Evolutionary conservation across 495 filamentous ascomycete genomes (phyloP), one percentile per base, ranked within the genome.

Genomic region (Penicillium cataractarum): DNA sequence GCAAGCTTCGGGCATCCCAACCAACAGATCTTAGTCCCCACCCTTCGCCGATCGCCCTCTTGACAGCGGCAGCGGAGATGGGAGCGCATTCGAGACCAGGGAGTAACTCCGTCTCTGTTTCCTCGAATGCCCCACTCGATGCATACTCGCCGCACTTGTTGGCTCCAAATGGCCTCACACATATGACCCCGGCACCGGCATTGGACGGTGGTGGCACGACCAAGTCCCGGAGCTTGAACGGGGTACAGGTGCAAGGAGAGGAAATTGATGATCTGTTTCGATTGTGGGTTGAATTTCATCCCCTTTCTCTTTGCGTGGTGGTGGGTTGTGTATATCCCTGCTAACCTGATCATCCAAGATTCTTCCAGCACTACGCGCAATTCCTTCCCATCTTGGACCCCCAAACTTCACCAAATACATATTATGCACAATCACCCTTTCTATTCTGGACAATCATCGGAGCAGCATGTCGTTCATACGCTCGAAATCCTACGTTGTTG

Each of bases 371-470:
- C 17, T 83, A 83, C 65, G 71, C 78, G 15, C 72, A 69, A 2
- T 78, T 83, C 54, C 60, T 84, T 0, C 80, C 81, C 0, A 78
- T 84, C 9, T 68, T 85, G 0, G 77, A 82, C 42, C 70, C 73
- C 0, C 54, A 61, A 4, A 75, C 65, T 3, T 68, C 50, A 3
- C 82, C 83, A 0, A 76, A 84, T 57, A 53, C 75, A 1, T 81
- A 76, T 46, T 81, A 80, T 62, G 60, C 68, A 0, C 73, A 76
- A 50, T 84, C 79, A 0, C 73, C 79, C 0, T 80, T 84, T 54
- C 70, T 86, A 0, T 85, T 84, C 58, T 85, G 82, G 82, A 63
- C 75, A 2, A 70, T 86, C 4, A 75, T 81, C 15, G 77, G 76
- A 26, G 76, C 73, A 26, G 71, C 73, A 64, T 70, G 78, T 54